Percentiles rank a stretch among this genome's conserved stretches.
phyloP scores from a whole-genome alignment of 345 rosid species.

The Microthlaspi erraticum region DNA sequence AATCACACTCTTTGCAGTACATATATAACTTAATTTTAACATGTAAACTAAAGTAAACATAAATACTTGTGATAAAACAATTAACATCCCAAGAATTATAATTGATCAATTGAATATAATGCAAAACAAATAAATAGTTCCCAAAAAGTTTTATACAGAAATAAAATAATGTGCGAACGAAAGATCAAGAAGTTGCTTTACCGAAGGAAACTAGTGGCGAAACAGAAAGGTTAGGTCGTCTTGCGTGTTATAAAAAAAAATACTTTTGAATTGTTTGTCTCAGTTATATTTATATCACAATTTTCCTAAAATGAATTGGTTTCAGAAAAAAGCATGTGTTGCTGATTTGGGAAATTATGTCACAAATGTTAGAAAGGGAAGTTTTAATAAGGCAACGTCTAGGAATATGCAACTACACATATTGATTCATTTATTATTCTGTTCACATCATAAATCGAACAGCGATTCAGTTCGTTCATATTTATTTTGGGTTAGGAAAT shows the following conservation, averaged over 20 bases:
- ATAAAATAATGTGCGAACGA: neutral
- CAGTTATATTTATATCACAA: too few relatives aligned
- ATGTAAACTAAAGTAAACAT: neutral
- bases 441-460: neutral
- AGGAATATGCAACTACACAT: slow-evolving; percentile 1
- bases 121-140: neutral
- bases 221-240: slow-evolving; percentile 20
- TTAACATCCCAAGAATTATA: neutral
- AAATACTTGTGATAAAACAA: neutral
- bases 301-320: neutral
- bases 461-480: slow-evolving; percentile 4
- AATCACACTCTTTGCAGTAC: too few relatives aligned
- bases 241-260: neutral
- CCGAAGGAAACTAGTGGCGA: slow-evolving; percentile 14
- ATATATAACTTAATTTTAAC: too few relatives aligned
- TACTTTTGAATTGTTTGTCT: neutral
- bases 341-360: slow-evolving; percentile 33
- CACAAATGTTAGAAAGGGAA: slow-evolving; percentile 12
- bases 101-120: neutral
- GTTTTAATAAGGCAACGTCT: slow-evolving; percentile 12
- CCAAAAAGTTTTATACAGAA: neutral
- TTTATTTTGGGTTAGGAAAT: too few relatives aligned
- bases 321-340: slow-evolving; percentile 17
- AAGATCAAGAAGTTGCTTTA: slow-evolving; percentile 17
- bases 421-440: neutral